These are phyloP conservation scores for Candida gigantensis DNA, from an alignment of 1,139 yeast genomes.

Conservation along the genomic window DNA sequence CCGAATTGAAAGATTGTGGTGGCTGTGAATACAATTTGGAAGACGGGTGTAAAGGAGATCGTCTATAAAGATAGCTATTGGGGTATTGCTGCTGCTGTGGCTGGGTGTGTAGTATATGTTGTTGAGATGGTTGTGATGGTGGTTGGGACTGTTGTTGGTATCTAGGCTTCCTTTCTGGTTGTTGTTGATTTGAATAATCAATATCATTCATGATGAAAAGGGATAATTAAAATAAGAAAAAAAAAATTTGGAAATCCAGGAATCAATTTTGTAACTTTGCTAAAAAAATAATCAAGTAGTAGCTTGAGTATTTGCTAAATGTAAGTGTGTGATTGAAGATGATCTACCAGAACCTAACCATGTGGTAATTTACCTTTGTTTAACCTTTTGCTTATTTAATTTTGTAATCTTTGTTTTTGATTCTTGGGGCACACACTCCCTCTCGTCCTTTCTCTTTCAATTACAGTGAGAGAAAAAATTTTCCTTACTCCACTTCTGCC, in stretches of 20 bases:
- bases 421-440: too few species aligned
- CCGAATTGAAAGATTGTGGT: conserved; percentile 30
- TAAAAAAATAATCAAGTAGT: too few species aligned
- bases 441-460: too few species aligned
- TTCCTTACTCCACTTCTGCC: too few species aligned
- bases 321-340: too few species aligned
- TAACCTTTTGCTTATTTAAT: too few species aligned
- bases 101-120: neutral
- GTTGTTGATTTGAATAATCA: neutral
- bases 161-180: neutral
- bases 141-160: neutral
- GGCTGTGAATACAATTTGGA: conserved; percentile 17
- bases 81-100: neutral
- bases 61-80: conserved; percentile 6
- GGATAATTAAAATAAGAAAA: conserved; percentile 1
- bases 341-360: too few species aligned
- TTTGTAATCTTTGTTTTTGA: too few species aligned
- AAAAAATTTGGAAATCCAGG: neutral
- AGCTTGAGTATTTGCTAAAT: too few species aligned
- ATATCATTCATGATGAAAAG: too few species aligned
- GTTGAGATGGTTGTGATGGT: conserved; percentile 3
- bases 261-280: neutral
- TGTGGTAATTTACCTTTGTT: too few species aligned
- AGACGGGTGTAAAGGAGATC: conserved; percentile 15
- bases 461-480: too few species aligned